A percentile compares a stretch with the other conserved stretches of the same genome.
Conservation (phyloP, 805 yeast species). For the Tetrapisispora iriomotensis region DNA sequence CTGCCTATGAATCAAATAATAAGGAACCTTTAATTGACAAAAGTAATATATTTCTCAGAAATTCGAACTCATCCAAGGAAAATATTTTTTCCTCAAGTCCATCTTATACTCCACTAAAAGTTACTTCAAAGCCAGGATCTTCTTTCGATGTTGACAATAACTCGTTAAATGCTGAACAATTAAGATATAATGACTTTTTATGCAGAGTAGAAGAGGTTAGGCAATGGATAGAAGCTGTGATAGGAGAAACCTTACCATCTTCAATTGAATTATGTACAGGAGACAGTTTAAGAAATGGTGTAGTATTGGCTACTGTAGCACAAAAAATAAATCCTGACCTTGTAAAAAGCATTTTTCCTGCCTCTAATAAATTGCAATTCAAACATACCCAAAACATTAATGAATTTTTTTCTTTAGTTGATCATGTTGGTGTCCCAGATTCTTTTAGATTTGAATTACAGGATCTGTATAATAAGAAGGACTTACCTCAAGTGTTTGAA, state of each 20-base stretch:
- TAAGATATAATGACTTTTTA: constrained; percentile 62
- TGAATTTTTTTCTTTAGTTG: constrained; percentile 62
- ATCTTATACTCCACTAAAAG: not conserved
- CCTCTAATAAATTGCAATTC: constrained; percentile 63
- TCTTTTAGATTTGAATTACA: constrained; percentile 84
- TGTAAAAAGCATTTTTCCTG: constrained; percentile 43
- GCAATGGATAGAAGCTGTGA: constrained; percentile 61
- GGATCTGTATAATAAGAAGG: constrained; percentile 84
- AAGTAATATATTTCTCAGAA: too few relatives aligned
- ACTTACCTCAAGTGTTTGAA: constrained; percentile 87
- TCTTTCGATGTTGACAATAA: constrained; percentile 3
- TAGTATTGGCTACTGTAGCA: constrained; percentile 70
- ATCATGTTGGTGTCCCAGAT: constrained; percentile 68
- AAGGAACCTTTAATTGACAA: too few relatives aligned
- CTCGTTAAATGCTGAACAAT: constrained; percentile 11
- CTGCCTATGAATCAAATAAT: not conserved
- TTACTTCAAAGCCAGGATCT: not conserved
- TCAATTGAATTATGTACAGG: constrained; percentile 45
- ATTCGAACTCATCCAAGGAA: not conserved
- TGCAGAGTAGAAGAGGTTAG: constrained; percentile 78
- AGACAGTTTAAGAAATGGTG: constrained; percentile 72
- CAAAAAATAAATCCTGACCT: constrained; percentile 58
- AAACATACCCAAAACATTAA: constrained; percentile 90
- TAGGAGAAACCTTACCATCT: constrained; percentile 47
- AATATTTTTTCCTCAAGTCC: not conserved